Base-by-base conservation (phyloP, 257 asterid species). In the Nicotiana undulata region DNA sequence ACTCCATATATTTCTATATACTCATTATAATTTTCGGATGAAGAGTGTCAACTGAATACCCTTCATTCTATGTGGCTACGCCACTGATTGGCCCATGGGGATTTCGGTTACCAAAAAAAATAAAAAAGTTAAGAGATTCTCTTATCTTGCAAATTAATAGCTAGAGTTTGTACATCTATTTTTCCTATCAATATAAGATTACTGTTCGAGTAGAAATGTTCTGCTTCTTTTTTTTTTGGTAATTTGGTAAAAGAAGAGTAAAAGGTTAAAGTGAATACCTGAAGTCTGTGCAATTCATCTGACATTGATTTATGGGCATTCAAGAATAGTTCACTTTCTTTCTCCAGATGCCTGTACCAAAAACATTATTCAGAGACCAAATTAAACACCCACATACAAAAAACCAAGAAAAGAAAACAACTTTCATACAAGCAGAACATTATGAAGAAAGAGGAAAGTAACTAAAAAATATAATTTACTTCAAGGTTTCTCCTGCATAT, bases 341-440 rank as follows among this genome's bases (percentile, higher is more conserved):
- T 93, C 87, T 93, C 97, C 86, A 93, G 84, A 86, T 93, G 97
- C 88, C 98, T 93, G 89, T 66, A 79, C 31, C 68, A 70, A 83
- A 53, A 67, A 82, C 67, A 55, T 63, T 24, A 13, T 5, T 75
- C 79, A 75, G 34, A 12, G 22, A 24, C 18, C 12, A 26, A 5
- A 52, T 7, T 59, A 75, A 52, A 46, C 49, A 75, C 18, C 49
- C 32, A 11, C 11, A 34, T 20, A 22, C 6, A 75, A 74, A 75
- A 74, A n/a, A 18, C 76, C 44, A 32, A 22, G 32, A 11, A 40
- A 31, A 76, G 4, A 76, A 52, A 67, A 67, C 10, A 56, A 18
- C 63, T 18, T 56, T 22, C 63, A 56, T 1, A 18, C 12, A 56
- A 56, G 26, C 63, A 56, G 12, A 56, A 56, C 4, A 9, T 2